phyloP scores from a whole-genome alignment of 306 rosid species.

The Prunus davidiana region DNA sequence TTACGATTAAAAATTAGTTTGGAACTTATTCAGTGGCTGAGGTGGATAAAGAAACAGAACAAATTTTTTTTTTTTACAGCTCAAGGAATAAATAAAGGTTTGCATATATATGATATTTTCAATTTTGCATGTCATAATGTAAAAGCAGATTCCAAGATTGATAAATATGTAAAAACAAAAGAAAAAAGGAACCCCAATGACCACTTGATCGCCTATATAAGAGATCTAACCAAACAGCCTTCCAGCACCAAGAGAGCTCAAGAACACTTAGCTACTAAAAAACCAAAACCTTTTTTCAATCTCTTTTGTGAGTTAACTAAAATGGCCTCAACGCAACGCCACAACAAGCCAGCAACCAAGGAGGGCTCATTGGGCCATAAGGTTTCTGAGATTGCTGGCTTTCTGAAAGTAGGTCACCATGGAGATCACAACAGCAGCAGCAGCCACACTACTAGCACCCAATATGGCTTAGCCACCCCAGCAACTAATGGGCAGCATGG shows the following conservation, averaged over 20 bases:
- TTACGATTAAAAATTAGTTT: neutral
- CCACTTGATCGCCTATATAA: slow-evolving; percentile 2
- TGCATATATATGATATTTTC: neutral
- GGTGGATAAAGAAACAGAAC: neutral
- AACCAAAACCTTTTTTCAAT: neutral
- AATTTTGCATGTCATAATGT: neutral
- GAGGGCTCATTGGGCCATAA: slow-evolving; percentile 37
- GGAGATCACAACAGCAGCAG: slow-evolving; percentile 6
- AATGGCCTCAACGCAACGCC: slow-evolving; percentile 34
- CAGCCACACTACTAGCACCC: neutral
- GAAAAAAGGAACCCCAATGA: neutral
- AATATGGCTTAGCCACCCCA: neutral
- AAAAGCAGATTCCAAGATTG: slow-evolving; percentile 18
- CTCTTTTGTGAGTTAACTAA: too few species aligned
- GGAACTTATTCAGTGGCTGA: slow-evolving; percentile 37
- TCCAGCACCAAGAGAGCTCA: neutral
- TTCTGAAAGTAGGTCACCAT: slow-evolving; percentile 34
- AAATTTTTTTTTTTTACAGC: neutral
- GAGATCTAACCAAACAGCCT: neutral
- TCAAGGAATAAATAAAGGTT: neutral
- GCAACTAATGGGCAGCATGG: neutral
- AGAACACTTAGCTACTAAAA: neutral
- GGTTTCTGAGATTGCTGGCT: slow-evolving; percentile 18
- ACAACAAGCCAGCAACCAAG: neutral
- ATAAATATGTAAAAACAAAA: neutral